Evolutionary conservation across 1,284 basidiomycete genomes (phyloP), one percentile per base, ranked within the genome.

Genomic region (Apiotrichum gamsii): DNA sequence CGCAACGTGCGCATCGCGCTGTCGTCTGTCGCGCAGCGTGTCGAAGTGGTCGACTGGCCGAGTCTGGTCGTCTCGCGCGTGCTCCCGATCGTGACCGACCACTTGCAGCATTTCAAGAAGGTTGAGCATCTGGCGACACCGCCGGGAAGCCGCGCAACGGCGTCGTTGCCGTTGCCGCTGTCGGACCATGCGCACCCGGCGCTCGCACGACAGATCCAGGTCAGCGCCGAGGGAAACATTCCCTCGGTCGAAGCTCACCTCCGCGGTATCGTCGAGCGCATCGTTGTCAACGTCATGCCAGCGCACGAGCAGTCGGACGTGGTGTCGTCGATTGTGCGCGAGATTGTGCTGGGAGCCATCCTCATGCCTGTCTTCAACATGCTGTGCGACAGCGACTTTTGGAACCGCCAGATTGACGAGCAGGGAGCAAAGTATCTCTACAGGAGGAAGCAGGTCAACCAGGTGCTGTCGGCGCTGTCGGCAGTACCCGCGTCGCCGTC

Each of bases 351-450:
- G 5, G 93, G 88, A 61, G 76, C 84, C 2, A 81, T 95, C 5
- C 66, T 96, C 25, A 82, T 85, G 61, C 90, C 93, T 3, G 70
- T 94, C 45, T 84, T 96, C 75, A 88, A 96, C 46, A 87, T 93
- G 82, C 65, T 97, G 36, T 80, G 86, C 40, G 93, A 97, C 65
- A 87, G 90, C 15, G 94, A 97, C 69, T 95, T 95, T 58, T 96
- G 91, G 90, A 97, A 97, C 72, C 78, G 82, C 45, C 80, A 83
- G 38, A 87, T 97, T 44, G 91, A 96, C 67, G 84, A 91, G 35
- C 60, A 59, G 48, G 70, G 64, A 2, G 65, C 63, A 16, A 54
- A 56, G 45, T 67, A 68, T 37, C 59, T 72, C 19, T 61, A 66
- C 25, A 63, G 69, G 44, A 62, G 65, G 63, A 72, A 75, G 42